These are phyloP conservation scores for Nitzschia palea DNA, from an alignment of 108 stramenopile species.

Conservation along the genomic window DNA sequence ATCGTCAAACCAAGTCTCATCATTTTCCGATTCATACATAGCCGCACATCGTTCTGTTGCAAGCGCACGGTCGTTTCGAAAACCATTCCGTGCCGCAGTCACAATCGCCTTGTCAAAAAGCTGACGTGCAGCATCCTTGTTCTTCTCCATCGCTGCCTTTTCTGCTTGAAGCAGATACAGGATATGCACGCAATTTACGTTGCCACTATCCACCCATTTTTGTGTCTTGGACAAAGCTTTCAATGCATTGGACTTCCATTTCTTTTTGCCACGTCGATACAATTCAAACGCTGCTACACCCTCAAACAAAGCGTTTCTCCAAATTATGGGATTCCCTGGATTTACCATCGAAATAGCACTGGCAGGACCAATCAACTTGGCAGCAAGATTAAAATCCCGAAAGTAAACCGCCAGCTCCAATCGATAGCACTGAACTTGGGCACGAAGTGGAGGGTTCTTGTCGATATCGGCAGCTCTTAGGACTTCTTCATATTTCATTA, in stretches of 20 bases:
- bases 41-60: conserved; percentile 11
- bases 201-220: conserved; percentile 13
- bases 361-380: background rate
- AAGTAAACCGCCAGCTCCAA: conserved; percentile 19
- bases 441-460: background rate
- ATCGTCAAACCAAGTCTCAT: conserved; percentile 9
- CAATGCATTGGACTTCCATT: background rate
- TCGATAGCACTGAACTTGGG: conserved; percentile 2
- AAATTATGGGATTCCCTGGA: conserved; percentile 2
- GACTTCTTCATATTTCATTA: conserved; percentile 20
- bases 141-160: background rate
- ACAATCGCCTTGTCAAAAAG: background rate
- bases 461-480: background rate
- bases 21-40: background rate
- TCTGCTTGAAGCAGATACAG: conserved; percentile 26
- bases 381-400: conserved; percentile 9
- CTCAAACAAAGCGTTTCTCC: conserved; percentile 12
- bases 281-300: conserved; percentile 18
- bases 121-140: background rate
- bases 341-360: background rate
- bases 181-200: conserved; percentile 21
- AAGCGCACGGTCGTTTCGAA: conserved; percentile 1
- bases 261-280: conserved; percentile 1
- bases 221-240: conserved; percentile 4
- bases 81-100: conserved; percentile 6